Conservation (phyloP, 78 protist species). For the Dictyostelium citrinum region DNA sequence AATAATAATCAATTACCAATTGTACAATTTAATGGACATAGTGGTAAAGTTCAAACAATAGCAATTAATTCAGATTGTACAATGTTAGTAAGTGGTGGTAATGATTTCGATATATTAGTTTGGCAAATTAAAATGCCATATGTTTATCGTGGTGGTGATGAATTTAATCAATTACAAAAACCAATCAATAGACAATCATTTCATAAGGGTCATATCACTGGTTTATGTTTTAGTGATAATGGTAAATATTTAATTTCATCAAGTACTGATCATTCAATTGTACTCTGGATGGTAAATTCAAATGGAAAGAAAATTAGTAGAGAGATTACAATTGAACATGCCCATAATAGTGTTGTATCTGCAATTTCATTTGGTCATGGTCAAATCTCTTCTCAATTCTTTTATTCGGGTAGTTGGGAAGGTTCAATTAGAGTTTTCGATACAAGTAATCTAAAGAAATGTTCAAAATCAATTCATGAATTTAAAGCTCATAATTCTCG, state of each 20-base stretch:
- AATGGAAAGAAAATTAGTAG: background rate
- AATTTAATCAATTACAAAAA: background rate
- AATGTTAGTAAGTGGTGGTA: slow-evolving; percentile 17
- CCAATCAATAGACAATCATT: background rate
- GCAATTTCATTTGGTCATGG: background rate
- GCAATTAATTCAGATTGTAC: background rate
- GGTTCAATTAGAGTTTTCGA: background rate
- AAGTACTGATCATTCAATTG: background rate
- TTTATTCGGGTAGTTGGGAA: background rate
- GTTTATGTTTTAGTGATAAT: background rate
- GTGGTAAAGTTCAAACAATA: slow-evolving; percentile 8
- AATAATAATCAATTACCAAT: background rate
- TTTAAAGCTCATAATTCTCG: background rate
- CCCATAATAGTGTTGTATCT: background rate
- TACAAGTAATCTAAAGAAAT: background rate
- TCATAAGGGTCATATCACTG: slow-evolving; percentile 13
- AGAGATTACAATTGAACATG: background rate
- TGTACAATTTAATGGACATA: background rate
- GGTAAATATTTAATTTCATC: background rate
- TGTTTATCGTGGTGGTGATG: slow-evolving; percentile 3
- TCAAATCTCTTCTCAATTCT: background rate
- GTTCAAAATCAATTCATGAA: background rate
- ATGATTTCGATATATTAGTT: slow-evolving; percentile 11
- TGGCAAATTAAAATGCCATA: slow-evolving; percentile 14
- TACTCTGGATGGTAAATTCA: background rate